These are phyloP conservation scores for Xylariaceae sp. DNA, from an alignment of 2,329 filamentous ascomycete species.

Conservation along the genomic window DNA sequence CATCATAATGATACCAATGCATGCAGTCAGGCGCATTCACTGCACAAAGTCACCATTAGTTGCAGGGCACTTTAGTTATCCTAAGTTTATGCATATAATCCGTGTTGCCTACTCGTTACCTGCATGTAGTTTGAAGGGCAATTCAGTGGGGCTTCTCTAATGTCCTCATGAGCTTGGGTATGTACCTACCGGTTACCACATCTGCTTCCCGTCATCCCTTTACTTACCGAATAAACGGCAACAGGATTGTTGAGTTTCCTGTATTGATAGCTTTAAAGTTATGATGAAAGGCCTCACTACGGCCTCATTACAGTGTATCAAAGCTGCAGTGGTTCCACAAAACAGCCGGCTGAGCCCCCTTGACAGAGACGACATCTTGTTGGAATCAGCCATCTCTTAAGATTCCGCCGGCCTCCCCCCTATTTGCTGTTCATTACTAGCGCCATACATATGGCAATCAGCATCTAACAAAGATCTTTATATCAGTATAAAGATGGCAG, in stretches of 20 bases:
- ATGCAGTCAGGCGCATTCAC: too few relatives aligned
- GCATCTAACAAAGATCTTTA: neutral
- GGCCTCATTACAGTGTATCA: neutral
- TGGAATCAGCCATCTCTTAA: too few relatives aligned
- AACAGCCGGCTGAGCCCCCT: neutral
- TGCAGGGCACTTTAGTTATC: too few relatives aligned
- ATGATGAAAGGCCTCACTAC: neutral
- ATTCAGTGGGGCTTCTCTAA: neutral
- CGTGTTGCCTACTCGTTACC: too few relatives aligned
- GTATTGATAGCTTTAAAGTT: too few relatives aligned
- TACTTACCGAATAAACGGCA: neutral
- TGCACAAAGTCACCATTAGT: too few relatives aligned
- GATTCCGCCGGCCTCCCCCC: too few relatives aligned
- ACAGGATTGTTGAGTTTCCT: too few relatives aligned
- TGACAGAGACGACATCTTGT: neutral
- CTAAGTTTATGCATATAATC: too few relatives aligned
- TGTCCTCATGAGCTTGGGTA: neutral
- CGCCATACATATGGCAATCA: neutral
- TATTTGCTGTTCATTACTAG: neutral
- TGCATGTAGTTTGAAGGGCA: neutral
- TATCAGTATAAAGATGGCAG: conserved; percentile 11
- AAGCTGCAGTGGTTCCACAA: neutral
- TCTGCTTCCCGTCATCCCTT: neutral
- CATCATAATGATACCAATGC: too few relatives aligned
- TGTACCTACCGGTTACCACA: neutral